phyloP scores from a whole-genome alignment of 2,329 filamentous ascomycete genomes.

The Leptoxyphium fumago region DNA sequence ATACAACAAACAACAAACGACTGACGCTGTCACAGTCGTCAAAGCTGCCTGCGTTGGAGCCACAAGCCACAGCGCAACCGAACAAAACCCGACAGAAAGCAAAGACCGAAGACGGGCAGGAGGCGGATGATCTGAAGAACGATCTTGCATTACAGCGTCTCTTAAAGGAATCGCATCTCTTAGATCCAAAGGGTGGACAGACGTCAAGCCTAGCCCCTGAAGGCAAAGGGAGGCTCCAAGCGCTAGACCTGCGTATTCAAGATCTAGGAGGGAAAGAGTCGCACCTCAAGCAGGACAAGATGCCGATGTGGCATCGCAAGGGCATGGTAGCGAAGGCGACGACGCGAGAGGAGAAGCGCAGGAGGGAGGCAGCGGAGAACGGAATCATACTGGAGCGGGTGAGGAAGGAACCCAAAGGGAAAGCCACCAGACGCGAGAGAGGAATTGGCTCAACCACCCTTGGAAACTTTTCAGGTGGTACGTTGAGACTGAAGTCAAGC shows the following conservation, averaged over 20 bases:
- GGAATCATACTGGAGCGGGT: slow-evolving; percentile 69
- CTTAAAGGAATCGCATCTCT: slow-evolving; percentile 79
- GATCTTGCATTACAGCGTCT: slow-evolving; percentile 85
- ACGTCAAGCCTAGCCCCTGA: slow-evolving; percentile 21
- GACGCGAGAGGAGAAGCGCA: slow-evolving; percentile 52
- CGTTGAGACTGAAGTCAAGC: slow-evolving; percentile 60
- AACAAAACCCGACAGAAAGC: slow-evolving; percentile 14
- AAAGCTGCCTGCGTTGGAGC: slow-evolving; percentile 33
- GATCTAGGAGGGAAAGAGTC: slow-evolving; percentile 65
- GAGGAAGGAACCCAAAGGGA: slow-evolving; percentile 27
- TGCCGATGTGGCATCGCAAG: slow-evolving; percentile 76
- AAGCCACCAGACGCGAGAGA: slow-evolving; percentile 34
- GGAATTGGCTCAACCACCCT: slow-evolving; percentile 63
- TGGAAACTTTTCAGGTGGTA: slow-evolving; percentile 66
- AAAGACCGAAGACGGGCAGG: slow-evolving; percentile 39
- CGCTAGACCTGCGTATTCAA: slow-evolving; percentile 70
- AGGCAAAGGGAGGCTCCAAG: slow-evolving; percentile 65
- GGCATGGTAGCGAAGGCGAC: slow-evolving; percentile 61
- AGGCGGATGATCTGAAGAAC: slow-evolving; percentile 62
- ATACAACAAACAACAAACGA: slow-evolving; percentile 1
- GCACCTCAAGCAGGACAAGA: slow-evolving; percentile 63
- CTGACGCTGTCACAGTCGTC: slow-evolving; percentile 23
- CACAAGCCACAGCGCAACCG: slow-evolving; percentile 7
- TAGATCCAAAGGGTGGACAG: slow-evolving; percentile 43
- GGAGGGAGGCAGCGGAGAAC: slow-evolving; percentile 73